Base-by-base conservation (phyloP, 306 rosid species). In the Mimosa pudica region DNA sequence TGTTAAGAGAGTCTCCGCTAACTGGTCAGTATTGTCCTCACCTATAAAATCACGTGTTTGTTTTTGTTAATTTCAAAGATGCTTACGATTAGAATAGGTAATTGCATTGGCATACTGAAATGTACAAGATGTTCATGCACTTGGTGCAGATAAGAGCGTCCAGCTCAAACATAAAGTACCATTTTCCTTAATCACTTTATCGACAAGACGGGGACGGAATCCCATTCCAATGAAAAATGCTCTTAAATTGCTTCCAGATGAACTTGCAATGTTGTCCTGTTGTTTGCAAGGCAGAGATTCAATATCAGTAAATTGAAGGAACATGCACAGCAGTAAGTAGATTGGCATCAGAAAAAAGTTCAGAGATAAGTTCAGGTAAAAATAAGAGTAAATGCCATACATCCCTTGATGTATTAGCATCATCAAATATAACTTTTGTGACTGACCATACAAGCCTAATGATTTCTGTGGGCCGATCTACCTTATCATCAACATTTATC, bases 171-270 rank as follows among this genome's bases (percentile, higher is more conserved):
- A 75, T 55, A 62, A 78, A 79, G 24, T 89, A 95, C 98, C 98
- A 75, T 93, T 95, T 83, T 93, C 94, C 80, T 83, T 80, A 52
- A 95, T 89, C 70, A 85, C 98, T 88, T 77, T 86, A 85, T 95
- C 96, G 3, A 95, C 99, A 42, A 88, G 92, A 65, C 84, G 69
- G 1, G 97, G 96, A 47, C 17, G 78, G 80, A 95, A 95, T 73
- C 99, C 99, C 99, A 95, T 95, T 62, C 92, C 98, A 49, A 90
- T 80, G 69, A 95, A 88, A 83, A 87, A 89, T 16, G 88, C 60
- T 48, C 94, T 83, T 36, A 86, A 62, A 75, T 90, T 84, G 82
- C 89, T 80, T 62, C 91, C 90, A 4, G 98, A 94, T 47, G 98
- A 92, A 82, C 97, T 91, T 45, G 97, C 97, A 47, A 68, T 85